Percentiles rank a stretch among this genome's conserved stretches.
Conservation (phyloP, 1,139 yeast genomes). For the Nakaseomyces sp. region DNA sequence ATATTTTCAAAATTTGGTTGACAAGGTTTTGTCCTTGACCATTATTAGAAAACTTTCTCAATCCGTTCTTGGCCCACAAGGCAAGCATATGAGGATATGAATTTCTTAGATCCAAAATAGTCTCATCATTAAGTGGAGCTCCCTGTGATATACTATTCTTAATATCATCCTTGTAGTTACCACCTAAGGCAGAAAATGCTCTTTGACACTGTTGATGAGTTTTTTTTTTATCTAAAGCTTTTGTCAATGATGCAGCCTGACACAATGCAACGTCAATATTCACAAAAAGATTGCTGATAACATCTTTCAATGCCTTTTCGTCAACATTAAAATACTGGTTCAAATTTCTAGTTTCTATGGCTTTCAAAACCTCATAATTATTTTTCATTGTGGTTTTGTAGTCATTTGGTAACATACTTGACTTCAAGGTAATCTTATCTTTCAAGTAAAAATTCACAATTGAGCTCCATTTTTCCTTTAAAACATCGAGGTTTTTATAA, state of each 20-base stretch:
- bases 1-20: conserved; percentile 19
- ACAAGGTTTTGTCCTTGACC: conserved; percentile 13
- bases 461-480: conserved; percentile 16
- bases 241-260: background rate
- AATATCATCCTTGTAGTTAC: background rate
- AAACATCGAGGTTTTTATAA: conserved; percentile 11
- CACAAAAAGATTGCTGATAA: background rate
- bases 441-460: conserved; percentile 18
- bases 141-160: conserved; percentile 7
- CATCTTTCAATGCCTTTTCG: conserved; percentile 8
- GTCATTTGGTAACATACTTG: conserved; percentile 1
- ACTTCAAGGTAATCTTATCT: conserved; percentile 11
- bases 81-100: conserved; percentile 24
- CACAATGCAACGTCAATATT: background rate
- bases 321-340: background rate
- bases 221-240: background rate
- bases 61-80: conserved; percentile 16
- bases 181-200: background rate
- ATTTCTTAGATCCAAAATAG: conserved; percentile 23
- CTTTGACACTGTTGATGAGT: background rate
- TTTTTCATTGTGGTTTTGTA: conserved; percentile 10
- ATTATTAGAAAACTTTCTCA: conserved; percentile 11
- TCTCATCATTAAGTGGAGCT: conserved; percentile 15
- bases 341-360: background rate
- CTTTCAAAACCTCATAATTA: conserved; percentile 16